These are phyloP conservation scores for Penicillium egyptiacum DNA, from an alignment of 495 filamentous ascomycete species.

Conservation along the genomic window DNA sequence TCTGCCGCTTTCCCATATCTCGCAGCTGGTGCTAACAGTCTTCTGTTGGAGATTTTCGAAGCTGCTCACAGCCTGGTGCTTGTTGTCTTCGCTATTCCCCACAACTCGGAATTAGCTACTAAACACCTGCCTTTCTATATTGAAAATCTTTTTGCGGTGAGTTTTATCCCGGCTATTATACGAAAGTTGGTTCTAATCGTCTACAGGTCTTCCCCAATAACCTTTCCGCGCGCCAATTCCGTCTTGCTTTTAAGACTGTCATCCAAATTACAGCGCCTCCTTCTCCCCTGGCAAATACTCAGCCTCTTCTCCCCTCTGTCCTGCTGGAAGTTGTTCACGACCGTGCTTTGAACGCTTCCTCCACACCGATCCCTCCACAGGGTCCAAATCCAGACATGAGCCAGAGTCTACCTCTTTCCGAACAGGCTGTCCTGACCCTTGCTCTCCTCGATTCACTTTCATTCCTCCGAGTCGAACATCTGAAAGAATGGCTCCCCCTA, in stretches of 20 bases:
- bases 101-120: slow-evolving; percentile 68
- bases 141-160: slow-evolving; percentile 73
- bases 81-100: slow-evolving; percentile 75
- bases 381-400: slow-evolving; percentile 34
- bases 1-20: slow-evolving; percentile 77
- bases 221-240: slow-evolving; percentile 86
- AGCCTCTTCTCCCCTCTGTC: slow-evolving; percentile 74
- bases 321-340: slow-evolving; percentile 79
- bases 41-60: slow-evolving; percentile 80
- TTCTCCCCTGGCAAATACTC: slow-evolving; percentile 63
- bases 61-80: slow-evolving; percentile 87
- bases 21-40: slow-evolving; percentile 58
- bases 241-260: slow-evolving; percentile 87
- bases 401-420: slow-evolving; percentile 56
- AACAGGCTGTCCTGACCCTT: slow-evolving; percentile 76
- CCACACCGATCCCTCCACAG: slow-evolving; percentile 44
- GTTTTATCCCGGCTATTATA: slow-evolving; percentile 5
- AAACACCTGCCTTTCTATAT: slow-evolving; percentile 83
- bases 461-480: slow-evolving; percentile 62
- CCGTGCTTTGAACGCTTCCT: slow-evolving; percentile 58
- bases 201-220: slow-evolving; percentile 70
- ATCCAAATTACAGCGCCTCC: slow-evolving; percentile 85
- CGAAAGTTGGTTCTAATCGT: slow-evolving; percentile 15
- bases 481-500: slow-evolving; percentile 77
- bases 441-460: slow-evolving; percentile 82